Base-by-base conservation (phyloP, 2,329 filamentous ascomycete genomes). In the Drechslerella stenobrocha region DNA sequence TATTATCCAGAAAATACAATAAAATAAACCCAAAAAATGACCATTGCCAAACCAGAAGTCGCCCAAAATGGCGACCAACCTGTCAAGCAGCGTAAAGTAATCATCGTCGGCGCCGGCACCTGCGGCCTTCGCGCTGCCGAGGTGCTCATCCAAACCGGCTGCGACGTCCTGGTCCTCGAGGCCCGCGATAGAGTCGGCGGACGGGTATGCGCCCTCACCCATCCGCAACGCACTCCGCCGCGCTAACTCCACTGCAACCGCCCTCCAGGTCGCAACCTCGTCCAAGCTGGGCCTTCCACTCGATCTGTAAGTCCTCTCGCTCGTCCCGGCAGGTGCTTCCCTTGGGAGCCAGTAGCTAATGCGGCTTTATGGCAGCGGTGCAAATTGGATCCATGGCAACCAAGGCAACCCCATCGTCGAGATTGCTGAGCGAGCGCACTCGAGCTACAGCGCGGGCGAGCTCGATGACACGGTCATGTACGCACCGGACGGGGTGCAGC, bases 381-480 rank as follows among this genome's bases (percentile, higher is more conserved):
- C 87, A n/a, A 90, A 90, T 72, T 90, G 87, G 87, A 88, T 90
- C 52, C 87, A 90, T 66, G 87, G 87, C 30, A 88, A 85, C 3
- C 78, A 82, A 0, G 80, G 85, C 69, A 90, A 90, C 73, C 85
- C 87, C 0, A 87, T 89, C 13, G 75, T 86, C 35, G 83, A 87
- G 42, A 77, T 90, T 15, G 86, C 85, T 9, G 81, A 80, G 70
- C 77, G 82, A 69, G 88, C 85, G 0, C 77, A 79, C 0, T 88
- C 79, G 0, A 52, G 53, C 70, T 55, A 71, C 65, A 28, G 58
- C 61, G 26, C 45, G 42, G 51, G 63, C 55, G 45, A 47, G 46
- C 46, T 74, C 73, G 70, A 77, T 58, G 74, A 79, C 76, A 73
- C 77, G 22, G 78, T 81, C 28, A 76, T 86, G 0, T 83, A 84